Evolutionary conservation across 176 grass and related monocot genomes (phyloP).

Genomic region (Aegilops longissima): DNA sequence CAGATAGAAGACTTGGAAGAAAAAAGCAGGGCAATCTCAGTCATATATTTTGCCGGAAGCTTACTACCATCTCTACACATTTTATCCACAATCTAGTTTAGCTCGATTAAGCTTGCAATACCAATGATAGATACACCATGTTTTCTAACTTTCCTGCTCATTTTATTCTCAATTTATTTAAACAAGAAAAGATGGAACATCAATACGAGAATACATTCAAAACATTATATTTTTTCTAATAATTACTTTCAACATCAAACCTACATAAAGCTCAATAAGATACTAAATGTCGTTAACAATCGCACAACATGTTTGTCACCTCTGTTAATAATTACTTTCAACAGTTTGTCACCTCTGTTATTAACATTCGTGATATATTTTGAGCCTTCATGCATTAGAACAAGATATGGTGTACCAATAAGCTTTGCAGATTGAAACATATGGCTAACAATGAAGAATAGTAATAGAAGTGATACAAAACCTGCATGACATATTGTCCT

Average conservation of each 20-base stretch:
- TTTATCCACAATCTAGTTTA: background rate
- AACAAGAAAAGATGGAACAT: background rate
- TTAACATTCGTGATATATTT: background rate
- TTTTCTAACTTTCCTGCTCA: background rate
- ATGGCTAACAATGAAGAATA: slow-evolving; percentile 13
- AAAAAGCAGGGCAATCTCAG: background rate
- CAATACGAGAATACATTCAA: background rate
- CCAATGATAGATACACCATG: background rate
- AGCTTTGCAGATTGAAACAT: slow-evolving; percentile 19
- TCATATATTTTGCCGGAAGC: background rate
- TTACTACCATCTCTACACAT: background rate
- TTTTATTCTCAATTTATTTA: background rate
- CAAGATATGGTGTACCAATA: background rate
- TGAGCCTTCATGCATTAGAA: background rate
- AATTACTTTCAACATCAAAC: slow-evolving; percentile 16
- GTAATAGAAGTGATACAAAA: slow-evolving; percentile 20
- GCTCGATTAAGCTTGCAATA: background rate
- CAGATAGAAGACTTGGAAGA: background rate
- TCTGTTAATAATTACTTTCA: background rate
- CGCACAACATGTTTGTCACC: background rate
- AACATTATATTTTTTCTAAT: background rate
- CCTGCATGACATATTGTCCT: slow-evolving; percentile 99
- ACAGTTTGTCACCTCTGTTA: background rate
- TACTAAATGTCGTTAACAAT: background rate
- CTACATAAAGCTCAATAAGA: background rate